These are phyloP conservation scores for Penicillium cosmopolitanum DNA, from an alignment of 495 filamentous ascomycete genomes.

Conservation along the genomic window DNA sequence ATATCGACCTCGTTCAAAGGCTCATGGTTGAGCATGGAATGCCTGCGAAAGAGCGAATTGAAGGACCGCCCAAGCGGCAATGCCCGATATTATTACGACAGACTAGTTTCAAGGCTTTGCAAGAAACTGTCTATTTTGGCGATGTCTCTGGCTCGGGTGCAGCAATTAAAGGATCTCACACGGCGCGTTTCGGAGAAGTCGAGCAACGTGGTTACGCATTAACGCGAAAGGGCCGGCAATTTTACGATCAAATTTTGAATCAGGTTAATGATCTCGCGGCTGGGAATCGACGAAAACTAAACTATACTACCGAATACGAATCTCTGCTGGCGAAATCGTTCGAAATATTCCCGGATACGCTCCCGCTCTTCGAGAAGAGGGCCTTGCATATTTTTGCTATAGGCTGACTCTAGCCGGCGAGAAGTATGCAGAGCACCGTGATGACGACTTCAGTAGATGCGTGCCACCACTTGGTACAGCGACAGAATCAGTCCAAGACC, in stretches of 20 bases:
- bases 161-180: conserved; percentile 40
- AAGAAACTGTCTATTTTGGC: conserved; percentile 42
- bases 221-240: conserved; percentile 38
- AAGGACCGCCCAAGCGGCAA: conserved; percentile 40
- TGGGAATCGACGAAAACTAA: conserved; percentile 3
- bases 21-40: conserved; percentile 38
- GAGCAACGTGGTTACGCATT: conserved; percentile 48
- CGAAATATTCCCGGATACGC: conserved; percentile 35
- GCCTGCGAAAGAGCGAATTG: conserved; percentile 44
- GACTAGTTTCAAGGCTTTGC: conserved; percentile 47
- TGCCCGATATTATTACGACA: conserved; percentile 46
- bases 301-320: conserved; percentile 19
- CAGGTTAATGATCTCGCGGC: conserved; percentile 25
- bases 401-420: conserved; percentile 16
- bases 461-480: not conserved
- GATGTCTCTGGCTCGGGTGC: conserved; percentile 2
- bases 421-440: not conserved
- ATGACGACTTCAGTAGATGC: conserved; percentile 1
- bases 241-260: conserved; percentile 43
- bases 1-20: conserved; percentile 43
- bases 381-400: conserved; percentile 41
- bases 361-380: conserved; percentile 27
- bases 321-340: conserved; percentile 29
- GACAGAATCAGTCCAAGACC: conserved; percentile 16
- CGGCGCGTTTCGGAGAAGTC: conserved; percentile 48